Evolutionary conservation across 371 early-diverging fungal genomes (phyloP), one percentile per base, ranked within the genome.

Genomic region (Zychaea mexicana): DNA sequence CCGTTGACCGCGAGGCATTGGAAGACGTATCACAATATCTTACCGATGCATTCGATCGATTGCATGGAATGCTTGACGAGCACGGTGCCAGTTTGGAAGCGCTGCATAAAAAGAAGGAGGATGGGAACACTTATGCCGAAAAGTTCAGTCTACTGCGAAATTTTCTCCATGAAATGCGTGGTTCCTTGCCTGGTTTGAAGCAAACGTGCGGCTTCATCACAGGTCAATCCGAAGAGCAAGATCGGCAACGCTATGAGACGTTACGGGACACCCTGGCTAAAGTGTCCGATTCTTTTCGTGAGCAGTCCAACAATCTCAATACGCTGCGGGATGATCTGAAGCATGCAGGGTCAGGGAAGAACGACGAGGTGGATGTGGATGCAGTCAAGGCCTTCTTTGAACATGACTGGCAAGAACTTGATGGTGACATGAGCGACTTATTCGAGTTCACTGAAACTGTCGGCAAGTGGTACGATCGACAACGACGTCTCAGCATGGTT

Each of bases 201-300:
- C 81, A 81, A 32, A 70, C 71, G 2, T 74, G 71, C 45, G 81
- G 81, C 6, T 78, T 81, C 38, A 78, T 81, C 65, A 81, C 76
- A 0, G 81, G 81, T 3, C 72, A 76, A 52, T 76, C 77, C 15
- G 70, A 76, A 52, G 73, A 74, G 24, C 78, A 81, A 32, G 81
- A 81, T 47, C 61, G 69, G 3, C 61, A 71, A 6, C 63, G 77
- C 0, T 71, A 66, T 46, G 67, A 72, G 1, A 66, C 53, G 46
- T 53, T 81, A 8, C 30, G 66, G 7, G 62, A 65, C 2, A 59
- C 69, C 0, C 27, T 72, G 6, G 46, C n/a, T 12, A 42, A 60
- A 15, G 59, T 79, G 46, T 45, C 54, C 8, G 9, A 47, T n/a
- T 36, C 65, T 0, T 72, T 64, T 30, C 49, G 57, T n/a, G 64